Evolutionary conservation across 1,284 basidiomycete genomes (phyloP).

Genomic region (Mixia osmundae): DNA sequence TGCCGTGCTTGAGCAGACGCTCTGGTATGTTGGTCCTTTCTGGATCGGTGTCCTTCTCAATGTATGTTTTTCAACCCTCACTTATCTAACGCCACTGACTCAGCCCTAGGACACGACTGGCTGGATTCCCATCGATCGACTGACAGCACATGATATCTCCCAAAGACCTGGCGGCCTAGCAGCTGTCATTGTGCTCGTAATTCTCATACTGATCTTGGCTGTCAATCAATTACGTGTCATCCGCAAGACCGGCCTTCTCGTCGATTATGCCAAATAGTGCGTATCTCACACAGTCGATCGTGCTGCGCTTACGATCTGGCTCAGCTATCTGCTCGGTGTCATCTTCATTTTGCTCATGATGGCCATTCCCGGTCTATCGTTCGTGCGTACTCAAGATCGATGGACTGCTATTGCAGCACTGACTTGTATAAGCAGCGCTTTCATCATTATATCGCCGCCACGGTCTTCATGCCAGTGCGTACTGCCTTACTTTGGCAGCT

Average conservation of each 20-base stretch:
- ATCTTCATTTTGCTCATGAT: background rate
- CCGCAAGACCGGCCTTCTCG: constrained; percentile 38
- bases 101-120: constrained; percentile 19
- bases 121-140: constrained; percentile 45
- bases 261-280: background rate
- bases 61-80: constrained; percentile 25
- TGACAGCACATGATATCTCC: constrained; percentile 42
- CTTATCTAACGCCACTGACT: constrained; percentile 28
- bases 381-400: too few relatives aligned
- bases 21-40: constrained; percentile 52
- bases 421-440: too few relatives aligned
- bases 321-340: background rate
- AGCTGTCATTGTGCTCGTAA: constrained; percentile 41
- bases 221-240: constrained; percentile 56
- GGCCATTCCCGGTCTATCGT: too few relatives aligned
- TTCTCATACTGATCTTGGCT: constrained; percentile 33
- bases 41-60: constrained; percentile 39
- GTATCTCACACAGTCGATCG: constrained; percentile 25
- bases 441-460: constrained; percentile 39
- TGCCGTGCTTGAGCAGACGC: constrained; percentile 42
- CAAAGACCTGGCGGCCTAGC: constrained; percentile 44
- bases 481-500: too few relatives aligned
- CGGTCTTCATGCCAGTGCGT: constrained; percentile 49
- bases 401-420: too few relatives aligned
- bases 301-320: constrained; percentile 21